Base-by-base conservation (phyloP, 768 basidiomycete species). In the Mycena floridula region DNA sequence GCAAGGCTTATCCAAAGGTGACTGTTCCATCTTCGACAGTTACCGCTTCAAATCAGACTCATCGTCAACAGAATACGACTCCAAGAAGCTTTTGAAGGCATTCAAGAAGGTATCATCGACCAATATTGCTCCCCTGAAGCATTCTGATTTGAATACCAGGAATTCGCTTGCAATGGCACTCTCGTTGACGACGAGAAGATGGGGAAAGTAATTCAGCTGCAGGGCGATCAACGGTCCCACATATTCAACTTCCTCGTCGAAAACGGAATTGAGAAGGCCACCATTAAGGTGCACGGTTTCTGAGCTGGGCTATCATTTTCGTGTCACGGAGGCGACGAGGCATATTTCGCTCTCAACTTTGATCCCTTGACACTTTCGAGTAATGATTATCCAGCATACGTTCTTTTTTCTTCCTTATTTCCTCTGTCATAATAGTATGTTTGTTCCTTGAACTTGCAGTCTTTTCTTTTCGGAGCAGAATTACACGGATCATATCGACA, bases 161-260 rank as follows among this genome's bases (percentile, higher is more conserved):
- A 96, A 74, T 96, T 97, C 55, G 94, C 94, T 53, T 97, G 94
- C 74, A 99, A 99, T 68, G 96, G 96, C 54, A 94, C 87, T 41
- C 79, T 99, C 55, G 89, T 96, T 53, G 89, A 93, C 43, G 90
- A 96, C 69, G 89, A 89, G 64, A 90, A 93, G 70, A 81, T 91
- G 72, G 96, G 96, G 45, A 79, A 93, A 70, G 90, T 99, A 62
- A 90, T 99, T 59, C 96, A 99, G 70, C 83, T 99, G 52, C 96
- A 98, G 64, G 96, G 96, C 50, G 96, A 99, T 68, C 96, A 99
- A 67, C 81, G 96, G 42, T 65, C 75, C 61, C 93, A 94, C 76
- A 95, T 97, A 52, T 80, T 78, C 43, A 78, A 72, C 40, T 97
- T 97, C 77, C 82, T 99, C 54, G 71, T 75, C 49, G 83, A 88